Evolutionary conservation across 83 land plant species (phyloP).

Genomic region (Picea abies): DNA sequence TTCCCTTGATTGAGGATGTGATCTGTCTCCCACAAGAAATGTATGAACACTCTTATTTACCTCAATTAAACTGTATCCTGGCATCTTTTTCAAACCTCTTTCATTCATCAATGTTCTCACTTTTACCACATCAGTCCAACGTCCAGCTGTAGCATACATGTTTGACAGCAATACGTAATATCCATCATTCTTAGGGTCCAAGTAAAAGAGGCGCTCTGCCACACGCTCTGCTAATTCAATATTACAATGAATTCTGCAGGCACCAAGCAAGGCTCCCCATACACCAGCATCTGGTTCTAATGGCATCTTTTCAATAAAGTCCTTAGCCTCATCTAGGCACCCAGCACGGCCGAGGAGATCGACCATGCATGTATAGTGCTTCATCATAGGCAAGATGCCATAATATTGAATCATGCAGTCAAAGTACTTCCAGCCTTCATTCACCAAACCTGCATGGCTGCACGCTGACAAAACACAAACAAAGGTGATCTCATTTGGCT

Average conservation of each 20-base stretch:
- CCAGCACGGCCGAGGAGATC: slow-evolving; percentile 51
- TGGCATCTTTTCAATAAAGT: slow-evolving; percentile 36
- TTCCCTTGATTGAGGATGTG: slow-evolving; percentile 2
- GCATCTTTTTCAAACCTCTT: slow-evolving; percentile 36
- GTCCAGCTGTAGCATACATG: slow-evolving; percentile 32
- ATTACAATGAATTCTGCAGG: slow-evolving; percentile 45
- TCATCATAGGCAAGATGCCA: slow-evolving; percentile 39
- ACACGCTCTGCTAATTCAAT: slow-evolving; percentile 37
- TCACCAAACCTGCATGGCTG: slow-evolving; percentile 49
- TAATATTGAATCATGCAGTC: slow-evolving; percentile 31
- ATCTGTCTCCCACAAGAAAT: not conserved
- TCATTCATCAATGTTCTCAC: slow-evolving; percentile 36
- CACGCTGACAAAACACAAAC: slow-evolving; percentile 56
- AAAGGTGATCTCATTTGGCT: slow-evolving; percentile 43
- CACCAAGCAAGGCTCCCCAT: slow-evolving; percentile 49
- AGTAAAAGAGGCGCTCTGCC: slow-evolving; percentile 29
- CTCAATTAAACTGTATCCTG: slow-evolving; percentile 51
- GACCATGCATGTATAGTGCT: slow-evolving; percentile 61
- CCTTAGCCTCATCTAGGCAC: slow-evolving; percentile 38
- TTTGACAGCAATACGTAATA: slow-evolving; percentile 42
- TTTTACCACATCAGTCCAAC: slow-evolving; percentile 30
- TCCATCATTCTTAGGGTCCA: slow-evolving; percentile 35
- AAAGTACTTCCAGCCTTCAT: slow-evolving; percentile 46
- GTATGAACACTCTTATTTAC: not conserved
- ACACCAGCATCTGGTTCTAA: slow-evolving; percentile 26